These are phyloP conservation scores for Podila epigama DNA, from an alignment of 192 early-diverging fungal genomes.

Conservation along the genomic window DNA sequence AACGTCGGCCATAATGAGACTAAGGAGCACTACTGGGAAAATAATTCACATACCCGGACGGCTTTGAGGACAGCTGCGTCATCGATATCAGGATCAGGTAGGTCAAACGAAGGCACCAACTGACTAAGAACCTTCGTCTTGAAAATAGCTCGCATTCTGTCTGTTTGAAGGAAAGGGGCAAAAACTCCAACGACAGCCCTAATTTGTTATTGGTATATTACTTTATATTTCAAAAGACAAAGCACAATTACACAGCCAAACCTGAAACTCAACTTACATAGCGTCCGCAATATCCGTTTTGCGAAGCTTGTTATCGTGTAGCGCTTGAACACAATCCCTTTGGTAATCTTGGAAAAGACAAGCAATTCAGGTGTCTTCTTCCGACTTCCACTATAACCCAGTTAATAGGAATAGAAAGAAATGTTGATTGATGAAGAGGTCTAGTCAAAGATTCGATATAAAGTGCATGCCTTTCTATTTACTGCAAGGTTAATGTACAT, in stretches of 20 bases:
- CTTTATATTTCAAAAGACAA: background rate
- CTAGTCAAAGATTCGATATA: slow-evolving; percentile 1
- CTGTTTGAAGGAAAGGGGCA: slow-evolving; percentile 11
- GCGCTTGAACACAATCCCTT: slow-evolving; percentile 17
- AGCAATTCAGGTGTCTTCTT: slow-evolving; percentile 16
- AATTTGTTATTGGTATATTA: background rate
- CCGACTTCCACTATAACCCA: slow-evolving; percentile 5
- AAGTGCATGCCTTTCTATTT: background rate
- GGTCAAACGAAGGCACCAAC: slow-evolving; percentile 1
- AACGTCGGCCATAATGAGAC: background rate
- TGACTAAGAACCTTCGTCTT: slow-evolving; percentile 8
- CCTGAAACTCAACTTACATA: slow-evolving; percentile 5
- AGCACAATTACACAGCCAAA: background rate
- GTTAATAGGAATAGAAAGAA: background rate
- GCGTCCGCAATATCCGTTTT: slow-evolving; percentile 16
- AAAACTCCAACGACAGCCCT: slow-evolving; percentile 16
- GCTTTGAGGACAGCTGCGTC: slow-evolving; percentile 14
- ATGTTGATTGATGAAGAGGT: background rate
- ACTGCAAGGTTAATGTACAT: slow-evolving; percentile 4
- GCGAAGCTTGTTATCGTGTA: slow-evolving; percentile 11
- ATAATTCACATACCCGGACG: slow-evolving; percentile 12
- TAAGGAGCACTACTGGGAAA: too few relatives aligned
- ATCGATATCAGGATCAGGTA: slow-evolving; percentile 15
- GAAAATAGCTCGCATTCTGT: slow-evolving; percentile 12
- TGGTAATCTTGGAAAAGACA: slow-evolving; percentile 16